Evolutionary conservation across 1,139 yeast genomes (phyloP).

Genomic region (Geotrichum phurueaensis): DNA sequence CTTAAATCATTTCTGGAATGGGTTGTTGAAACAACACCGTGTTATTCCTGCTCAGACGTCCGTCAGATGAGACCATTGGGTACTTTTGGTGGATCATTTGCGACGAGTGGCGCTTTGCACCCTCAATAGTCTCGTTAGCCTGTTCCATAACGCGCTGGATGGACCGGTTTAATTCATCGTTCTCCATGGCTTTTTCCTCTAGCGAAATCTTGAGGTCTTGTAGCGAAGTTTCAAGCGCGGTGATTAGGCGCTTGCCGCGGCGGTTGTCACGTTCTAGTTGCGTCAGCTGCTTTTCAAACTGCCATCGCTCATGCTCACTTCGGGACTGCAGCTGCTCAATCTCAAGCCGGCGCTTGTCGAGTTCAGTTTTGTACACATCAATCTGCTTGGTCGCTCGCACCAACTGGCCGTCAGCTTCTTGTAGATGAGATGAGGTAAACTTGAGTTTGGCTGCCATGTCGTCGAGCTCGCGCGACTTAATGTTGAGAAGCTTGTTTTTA

Average conservation of each 20-base stretch:
- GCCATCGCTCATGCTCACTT: constrained; percentile 11
- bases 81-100: neutral
- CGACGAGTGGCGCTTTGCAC: constrained; percentile 25
- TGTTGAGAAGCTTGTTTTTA: neutral
- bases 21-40: neutral
- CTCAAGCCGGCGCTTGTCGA: neutral
- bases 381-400: neutral
- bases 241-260: constrained; percentile 25
- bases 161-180: constrained; percentile 34
- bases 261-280: constrained; percentile 29
- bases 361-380: neutral
- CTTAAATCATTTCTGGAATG: neutral
- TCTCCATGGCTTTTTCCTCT: constrained; percentile 38
- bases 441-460: neutral
- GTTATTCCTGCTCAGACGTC: neutral
- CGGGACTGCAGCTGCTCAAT: constrained; percentile 15
- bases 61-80: neutral
- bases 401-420: neutral
- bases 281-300: constrained; percentile 27
- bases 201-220: constrained; percentile 35
- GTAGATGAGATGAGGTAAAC: neutral
- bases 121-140: constrained; percentile 32
- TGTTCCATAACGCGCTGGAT: constrained; percentile 34
- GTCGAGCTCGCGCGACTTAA: neutral
- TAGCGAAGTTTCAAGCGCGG: constrained; percentile 30